Percentiles rank a stretch among this genome's conserved stretches.
phyloP scores from a whole-genome alignment of 108 stramenopile genomes.

The Cyclotella cryptica region DNA sequence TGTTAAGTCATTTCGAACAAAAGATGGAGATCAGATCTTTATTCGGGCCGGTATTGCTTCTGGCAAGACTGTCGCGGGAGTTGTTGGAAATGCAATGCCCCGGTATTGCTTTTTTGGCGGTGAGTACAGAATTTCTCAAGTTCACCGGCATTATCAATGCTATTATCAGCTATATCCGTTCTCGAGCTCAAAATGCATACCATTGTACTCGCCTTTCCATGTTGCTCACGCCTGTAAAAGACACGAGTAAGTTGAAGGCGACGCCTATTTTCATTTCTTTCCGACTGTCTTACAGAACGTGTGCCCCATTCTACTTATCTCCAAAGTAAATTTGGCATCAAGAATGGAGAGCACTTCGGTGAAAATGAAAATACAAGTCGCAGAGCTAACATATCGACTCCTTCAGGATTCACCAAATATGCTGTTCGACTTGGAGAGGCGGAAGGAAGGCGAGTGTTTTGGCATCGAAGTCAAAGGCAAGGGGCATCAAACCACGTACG shows the following conservation, averaged over 20 bases:
- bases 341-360: constrained; percentile 40
- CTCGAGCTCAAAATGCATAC: background rate
- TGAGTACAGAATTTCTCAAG: background rate
- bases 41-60: constrained; percentile 48
- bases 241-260: too few relatives aligned
- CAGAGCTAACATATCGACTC: constrained; percentile 44
- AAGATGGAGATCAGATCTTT: constrained; percentile 42
- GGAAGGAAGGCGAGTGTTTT: constrained; percentile 32
- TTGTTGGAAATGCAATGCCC: constrained; percentile 45
- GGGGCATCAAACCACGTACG: constrained; percentile 41
- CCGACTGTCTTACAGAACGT: too few relatives aligned
- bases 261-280: constrained; percentile 1
- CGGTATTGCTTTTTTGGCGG: constrained; percentile 51
- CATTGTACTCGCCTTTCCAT: background rate
- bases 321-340: constrained; percentile 34
- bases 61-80: constrained; percentile 35
- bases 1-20: constrained; percentile 41
- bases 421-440: constrained; percentile 28
- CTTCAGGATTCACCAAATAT: constrained; percentile 43
- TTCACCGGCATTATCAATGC: background rate
- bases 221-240: too few relatives aligned
- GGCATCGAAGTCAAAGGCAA: constrained; percentile 51
- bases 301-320: background rate
- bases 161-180: background rate
- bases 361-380: constrained; percentile 46